Conservation (phyloP, 2,329 filamentous ascomycete genomes). For the Anisogramma anomala region DNA sequence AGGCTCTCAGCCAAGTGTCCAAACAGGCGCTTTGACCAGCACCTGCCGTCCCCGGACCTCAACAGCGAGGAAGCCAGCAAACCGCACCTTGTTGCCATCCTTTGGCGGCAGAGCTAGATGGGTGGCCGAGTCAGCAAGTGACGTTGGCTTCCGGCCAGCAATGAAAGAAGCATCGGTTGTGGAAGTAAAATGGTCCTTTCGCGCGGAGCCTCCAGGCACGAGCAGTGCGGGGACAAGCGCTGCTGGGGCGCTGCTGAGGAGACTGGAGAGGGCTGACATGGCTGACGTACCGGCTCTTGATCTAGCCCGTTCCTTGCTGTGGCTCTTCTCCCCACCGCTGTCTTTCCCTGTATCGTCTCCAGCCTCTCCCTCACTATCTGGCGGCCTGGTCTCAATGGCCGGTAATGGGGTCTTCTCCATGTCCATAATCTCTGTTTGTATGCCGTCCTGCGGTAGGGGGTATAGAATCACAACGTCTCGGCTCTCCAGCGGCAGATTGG, state of each 20-base stretch:
- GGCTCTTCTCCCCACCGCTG: constrained; percentile 27
- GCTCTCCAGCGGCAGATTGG: constrained; percentile 80
- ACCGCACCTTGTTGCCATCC: constrained; percentile 50
- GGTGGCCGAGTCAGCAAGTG: constrained; percentile 29
- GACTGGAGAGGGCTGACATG: constrained; percentile 13
- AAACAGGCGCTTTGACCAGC: constrained; percentile 65
- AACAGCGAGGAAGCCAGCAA: constrained; percentile 62
- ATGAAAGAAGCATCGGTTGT: constrained; percentile 3
- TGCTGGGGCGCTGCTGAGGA: constrained; percentile 11
- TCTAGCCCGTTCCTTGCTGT: constrained; percentile 26
- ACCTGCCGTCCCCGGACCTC: constrained; percentile 69
- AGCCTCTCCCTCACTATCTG: constrained; percentile 13
- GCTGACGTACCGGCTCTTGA: constrained; percentile 36
- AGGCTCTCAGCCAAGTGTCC: constrained; percentile 31
- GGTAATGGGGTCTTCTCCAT: constrained; percentile 63
- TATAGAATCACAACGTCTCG: constrained; percentile 83
- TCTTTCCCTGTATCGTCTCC: constrained; percentile 27
- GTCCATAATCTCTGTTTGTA: constrained; percentile 73
- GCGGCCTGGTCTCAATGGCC: constrained; percentile 36
- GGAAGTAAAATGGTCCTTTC: constrained; percentile 9
- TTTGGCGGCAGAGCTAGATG: constrained; percentile 29
- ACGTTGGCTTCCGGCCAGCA: constrained; percentile 5
- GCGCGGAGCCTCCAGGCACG: constrained; percentile 4
- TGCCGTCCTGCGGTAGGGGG: constrained; percentile 61
- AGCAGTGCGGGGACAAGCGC: constrained; percentile 12